A percentile compares a stretch with the other conserved stretches of the same genome.
These are phyloP conservation scores for Shiraia bambusicola DNA, from an alignment of 2,329 filamentous ascomycete genomes.

Conservation along the genomic window DNA sequence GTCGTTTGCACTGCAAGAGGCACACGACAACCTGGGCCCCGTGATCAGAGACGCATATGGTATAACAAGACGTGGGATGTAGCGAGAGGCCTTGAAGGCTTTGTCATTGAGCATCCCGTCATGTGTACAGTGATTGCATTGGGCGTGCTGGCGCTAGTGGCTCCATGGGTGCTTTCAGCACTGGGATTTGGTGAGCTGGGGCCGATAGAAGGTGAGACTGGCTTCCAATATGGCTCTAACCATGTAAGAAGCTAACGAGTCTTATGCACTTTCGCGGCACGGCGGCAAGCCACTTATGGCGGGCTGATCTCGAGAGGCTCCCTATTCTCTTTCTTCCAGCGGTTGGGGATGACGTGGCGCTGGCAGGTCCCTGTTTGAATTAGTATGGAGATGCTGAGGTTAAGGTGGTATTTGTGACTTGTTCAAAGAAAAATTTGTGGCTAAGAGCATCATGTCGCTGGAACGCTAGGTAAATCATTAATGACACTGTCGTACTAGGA, in stretches of 20 bases:
- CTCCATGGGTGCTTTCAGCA: slow-evolving; percentile 32
- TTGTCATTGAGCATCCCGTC: slow-evolving; percentile 34
- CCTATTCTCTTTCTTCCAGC: slow-evolving; percentile 48
- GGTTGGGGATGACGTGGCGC: slow-evolving; percentile 45
- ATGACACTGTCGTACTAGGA: no score
- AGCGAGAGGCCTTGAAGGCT: slow-evolving; percentile 25
- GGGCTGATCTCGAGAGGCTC: slow-evolving; percentile 46
- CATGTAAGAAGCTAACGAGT: slow-evolving; percentile 2
- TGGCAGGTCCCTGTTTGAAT: slow-evolving; percentile 1
- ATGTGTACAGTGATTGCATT: slow-evolving; percentile 33
- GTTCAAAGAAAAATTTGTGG: no score
- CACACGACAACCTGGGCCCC: slow-evolving; percentile 25
- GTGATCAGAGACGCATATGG: slow-evolving; percentile 26
- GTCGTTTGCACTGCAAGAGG: slow-evolving; percentile 22
- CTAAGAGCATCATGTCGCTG: no score
- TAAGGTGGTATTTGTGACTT: no score
- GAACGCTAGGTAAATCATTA: no score
- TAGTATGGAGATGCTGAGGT: no score
- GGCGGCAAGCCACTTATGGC: slow-evolving; percentile 44
- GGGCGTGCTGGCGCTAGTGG: slow-evolving; percentile 31
- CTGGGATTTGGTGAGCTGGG: slow-evolving; percentile 38
- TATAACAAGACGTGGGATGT: slow-evolving; percentile 24
- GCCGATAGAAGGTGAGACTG: slow-evolving; percentile 30
- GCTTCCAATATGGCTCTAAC: slow-evolving; percentile 1
- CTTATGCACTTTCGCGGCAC: slow-evolving; percentile 42